A percentile compares a stretch with the other conserved stretches of the same genome.
These are phyloP conservation scores for Brassica incana DNA, from an alignment of 345 rosid genomes.

Conservation along the genomic window DNA sequence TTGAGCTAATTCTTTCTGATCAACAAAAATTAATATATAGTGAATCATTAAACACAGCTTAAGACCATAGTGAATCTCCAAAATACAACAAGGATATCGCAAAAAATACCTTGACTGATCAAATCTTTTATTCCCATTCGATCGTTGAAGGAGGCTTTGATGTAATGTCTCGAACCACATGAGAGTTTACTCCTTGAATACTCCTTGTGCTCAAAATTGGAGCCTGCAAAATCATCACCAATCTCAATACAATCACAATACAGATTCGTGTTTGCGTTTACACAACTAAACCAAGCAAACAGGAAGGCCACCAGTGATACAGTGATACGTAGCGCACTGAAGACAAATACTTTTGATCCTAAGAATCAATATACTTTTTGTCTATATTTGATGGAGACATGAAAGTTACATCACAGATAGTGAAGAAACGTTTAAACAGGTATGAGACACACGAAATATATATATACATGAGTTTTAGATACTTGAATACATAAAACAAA, in stretches of 20 bases:
- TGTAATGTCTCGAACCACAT: constrained; percentile 97
- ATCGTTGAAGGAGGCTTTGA: constrained; percentile 98
- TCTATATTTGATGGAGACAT: no score
- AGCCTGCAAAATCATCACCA: constrained; percentile 54
- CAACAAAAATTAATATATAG: constrained; percentile 3
- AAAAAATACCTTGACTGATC: neutral
- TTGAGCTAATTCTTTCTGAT: constrained; percentile 58
- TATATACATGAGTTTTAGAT: no score
- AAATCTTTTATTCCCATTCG: constrained; percentile 73
- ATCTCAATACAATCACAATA: neutral
- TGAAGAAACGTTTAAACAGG: no score
- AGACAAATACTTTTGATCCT: no score
- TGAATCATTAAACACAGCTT: neutral
- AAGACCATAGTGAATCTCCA: neutral
- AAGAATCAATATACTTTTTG: no score
- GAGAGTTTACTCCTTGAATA: constrained; percentile 83
- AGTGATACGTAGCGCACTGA: no score
- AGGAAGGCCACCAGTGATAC: no score
- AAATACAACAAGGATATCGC: neutral
- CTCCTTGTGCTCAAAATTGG: constrained; percentile 85
- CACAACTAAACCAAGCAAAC: no score
- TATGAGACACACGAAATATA: no score
- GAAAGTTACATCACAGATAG: no score
- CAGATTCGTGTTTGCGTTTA: neutral
- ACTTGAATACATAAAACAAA: no score